These are phyloP conservation scores for Candida yuanshanica DNA, from an alignment of 805 yeast genomes.

Conservation along the genomic window DNA sequence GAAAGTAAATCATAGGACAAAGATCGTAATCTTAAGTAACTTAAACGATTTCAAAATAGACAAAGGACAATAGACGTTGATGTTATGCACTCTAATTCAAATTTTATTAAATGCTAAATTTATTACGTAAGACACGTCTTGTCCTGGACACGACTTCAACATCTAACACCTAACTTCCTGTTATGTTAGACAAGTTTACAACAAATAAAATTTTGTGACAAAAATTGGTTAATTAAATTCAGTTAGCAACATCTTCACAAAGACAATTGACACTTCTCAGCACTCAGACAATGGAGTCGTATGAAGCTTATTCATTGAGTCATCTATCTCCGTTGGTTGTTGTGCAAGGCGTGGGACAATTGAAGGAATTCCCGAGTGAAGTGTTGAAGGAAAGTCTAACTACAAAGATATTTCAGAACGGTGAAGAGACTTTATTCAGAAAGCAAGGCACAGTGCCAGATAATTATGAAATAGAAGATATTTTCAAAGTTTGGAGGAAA, in stretches of 20 bases:
- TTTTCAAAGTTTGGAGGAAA: conserved; percentile 25
- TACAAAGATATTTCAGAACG: not conserved
- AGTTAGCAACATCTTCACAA: not conserved
- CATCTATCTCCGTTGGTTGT: conserved; percentile 35
- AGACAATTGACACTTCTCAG: not conserved
- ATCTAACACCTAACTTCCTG: too few relatives aligned
- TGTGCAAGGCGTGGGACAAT: conserved; percentile 35
- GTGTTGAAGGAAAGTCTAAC: not conserved
- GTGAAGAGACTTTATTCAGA: conserved; percentile 9
- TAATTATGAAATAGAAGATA: conserved; percentile 17
- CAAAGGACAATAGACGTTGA: too few relatives aligned
- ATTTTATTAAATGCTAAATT: too few relatives aligned
- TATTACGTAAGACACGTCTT: not conserved
- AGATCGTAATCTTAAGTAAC: too few relatives aligned
- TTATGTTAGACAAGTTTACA: too few relatives aligned
- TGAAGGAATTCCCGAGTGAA: conserved; percentile 5
- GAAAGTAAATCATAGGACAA: too few relatives aligned
- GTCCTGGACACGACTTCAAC: not conserved
- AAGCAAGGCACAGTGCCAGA: conserved; percentile 5
- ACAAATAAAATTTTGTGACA: not conserved
- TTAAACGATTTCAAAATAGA: too few relatives aligned
- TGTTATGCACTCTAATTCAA: too few relatives aligned
- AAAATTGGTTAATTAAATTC: not conserved
- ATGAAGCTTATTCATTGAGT: conserved; percentile 28
- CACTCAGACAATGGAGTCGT: conserved; percentile 31